Evolutionary conservation across 257 asterid genomes (phyloP).

Genomic region (Solanum lycopersicoides): DNA sequence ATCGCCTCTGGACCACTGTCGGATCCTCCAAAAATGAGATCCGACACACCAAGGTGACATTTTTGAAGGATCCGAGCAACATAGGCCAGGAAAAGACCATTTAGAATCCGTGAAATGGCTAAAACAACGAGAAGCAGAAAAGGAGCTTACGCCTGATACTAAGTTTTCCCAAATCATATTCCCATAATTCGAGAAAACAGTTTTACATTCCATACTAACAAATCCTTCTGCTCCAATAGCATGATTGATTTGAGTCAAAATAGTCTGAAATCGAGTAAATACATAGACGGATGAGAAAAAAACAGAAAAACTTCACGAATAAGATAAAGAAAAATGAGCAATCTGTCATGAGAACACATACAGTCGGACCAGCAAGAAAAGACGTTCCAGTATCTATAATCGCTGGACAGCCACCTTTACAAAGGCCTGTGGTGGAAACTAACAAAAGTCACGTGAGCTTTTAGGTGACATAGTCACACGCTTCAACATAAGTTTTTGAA

Average conservation of each 20-base stretch:
- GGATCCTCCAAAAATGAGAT: not conserved
- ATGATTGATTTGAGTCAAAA: conserved; percentile 25
- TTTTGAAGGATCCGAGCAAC: not conserved
- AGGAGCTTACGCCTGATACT: conserved; percentile 18
- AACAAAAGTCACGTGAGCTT: not conserved
- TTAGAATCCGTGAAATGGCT: not conserved
- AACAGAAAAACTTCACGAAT: not conserved
- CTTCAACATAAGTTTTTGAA: not conserved
- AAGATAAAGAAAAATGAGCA: not conserved
- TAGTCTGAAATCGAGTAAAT: conserved; percentile 10
- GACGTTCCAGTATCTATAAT: conserved; percentile 35
- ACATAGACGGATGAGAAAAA: not conserved
- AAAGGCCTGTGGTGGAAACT: conserved; percentile 7
- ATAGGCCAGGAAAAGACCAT: not conserved
- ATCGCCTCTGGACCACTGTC: not conserved
- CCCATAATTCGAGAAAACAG: conserved; percentile 17
- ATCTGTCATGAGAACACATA: not conserved
- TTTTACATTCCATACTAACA: conserved; percentile 30
- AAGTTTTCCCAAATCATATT: conserved; percentile 23
- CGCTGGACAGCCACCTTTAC: conserved; percentile 30
- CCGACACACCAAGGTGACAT: not conserved
- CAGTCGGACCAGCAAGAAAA: conserved; percentile 36
- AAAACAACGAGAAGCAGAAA: not conserved
- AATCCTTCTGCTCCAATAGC: conserved; percentile 36
- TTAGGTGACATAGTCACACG: not conserved